A percentile compares a stretch with the other conserved stretches of the same genome.
Evolutionary conservation across 345 rosid species (phyloP).

Genomic region (Populus alba): DNA sequence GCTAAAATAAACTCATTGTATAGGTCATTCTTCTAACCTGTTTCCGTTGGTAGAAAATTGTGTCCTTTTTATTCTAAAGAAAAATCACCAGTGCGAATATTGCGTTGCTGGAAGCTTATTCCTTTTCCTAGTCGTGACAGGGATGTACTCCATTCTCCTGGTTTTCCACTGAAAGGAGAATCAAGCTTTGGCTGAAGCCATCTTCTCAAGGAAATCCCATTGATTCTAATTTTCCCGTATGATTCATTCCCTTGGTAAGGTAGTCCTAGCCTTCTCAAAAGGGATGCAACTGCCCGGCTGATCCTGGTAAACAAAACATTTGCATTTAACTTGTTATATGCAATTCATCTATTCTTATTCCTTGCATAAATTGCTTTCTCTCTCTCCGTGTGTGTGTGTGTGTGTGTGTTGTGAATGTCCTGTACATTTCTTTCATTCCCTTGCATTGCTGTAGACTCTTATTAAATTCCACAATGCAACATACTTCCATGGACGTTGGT

Average conservation of each 20-base stretch:
- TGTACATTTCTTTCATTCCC: too few species aligned
- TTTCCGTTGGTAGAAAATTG: neutral
- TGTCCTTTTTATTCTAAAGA: constrained; percentile 43
- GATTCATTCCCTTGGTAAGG: constrained; percentile 77
- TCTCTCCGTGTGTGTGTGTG: too few species aligned
- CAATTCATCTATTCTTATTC: neutral
- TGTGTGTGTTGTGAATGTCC: too few species aligned
- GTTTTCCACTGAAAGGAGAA: constrained; percentile 62
- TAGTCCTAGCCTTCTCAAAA: constrained; percentile 70
- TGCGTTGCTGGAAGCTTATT: constrained; percentile 69
- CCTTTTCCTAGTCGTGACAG: constrained; percentile 55
- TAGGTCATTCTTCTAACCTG: neutral
- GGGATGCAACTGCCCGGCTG: constrained; percentile 55
- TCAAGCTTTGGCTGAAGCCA: constrained; percentile 84
- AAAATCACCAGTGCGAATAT: constrained; percentile 62
- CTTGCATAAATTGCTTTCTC: too few species aligned
- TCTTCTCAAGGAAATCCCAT: constrained; percentile 64
- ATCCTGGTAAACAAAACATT: constrained; percentile 46
- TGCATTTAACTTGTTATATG: neutral
- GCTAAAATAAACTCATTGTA: neutral
- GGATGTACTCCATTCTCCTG: constrained; percentile 50
- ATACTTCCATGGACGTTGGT: too few species aligned
- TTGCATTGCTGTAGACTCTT: too few species aligned
- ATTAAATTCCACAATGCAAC: too few species aligned
- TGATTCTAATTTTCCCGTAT: constrained; percentile 62